Conservation (phyloP, 2,329 filamentous ascomycete genomes). For the Ophiosphaerella narmari region DNA sequence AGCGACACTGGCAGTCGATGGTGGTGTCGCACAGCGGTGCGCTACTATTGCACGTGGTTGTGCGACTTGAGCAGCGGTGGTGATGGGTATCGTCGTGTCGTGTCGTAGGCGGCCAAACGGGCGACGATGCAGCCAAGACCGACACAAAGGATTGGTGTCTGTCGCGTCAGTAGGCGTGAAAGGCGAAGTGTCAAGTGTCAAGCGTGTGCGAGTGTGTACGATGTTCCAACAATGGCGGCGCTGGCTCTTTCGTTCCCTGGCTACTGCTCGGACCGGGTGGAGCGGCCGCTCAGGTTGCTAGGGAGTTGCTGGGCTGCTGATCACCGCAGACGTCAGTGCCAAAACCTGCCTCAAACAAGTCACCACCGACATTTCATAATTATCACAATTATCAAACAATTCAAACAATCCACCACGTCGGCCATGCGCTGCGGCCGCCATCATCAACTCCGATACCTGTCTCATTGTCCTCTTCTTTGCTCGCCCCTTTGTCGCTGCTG, state of each 20-base stretch:
- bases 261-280: not conserved
- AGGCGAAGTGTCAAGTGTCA: too few species aligned
- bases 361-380: too few species aligned
- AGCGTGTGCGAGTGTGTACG: not conserved
- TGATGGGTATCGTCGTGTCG: not conserved
- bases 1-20: slow-evolving; percentile 6
- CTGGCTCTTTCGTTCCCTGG: not conserved
- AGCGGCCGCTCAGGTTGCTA: not conserved
- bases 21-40: slow-evolving; percentile 7
- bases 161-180: too few species aligned
- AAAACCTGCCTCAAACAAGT: too few species aligned
- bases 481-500: not conserved
- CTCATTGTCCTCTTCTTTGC: not conserved
- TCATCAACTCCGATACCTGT: too few species aligned
- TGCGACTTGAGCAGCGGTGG: not conserved
- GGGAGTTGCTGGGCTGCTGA: not conserved
- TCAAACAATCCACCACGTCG: too few species aligned
- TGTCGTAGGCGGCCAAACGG: too few species aligned
- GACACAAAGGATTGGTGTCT: too few species aligned
- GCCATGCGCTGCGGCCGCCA: too few species aligned
- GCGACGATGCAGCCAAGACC: too few species aligned
- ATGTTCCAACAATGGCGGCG: not conserved
- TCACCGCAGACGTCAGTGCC: not conserved
- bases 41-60: slow-evolving; percentile 8
- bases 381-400: too few species aligned